phyloP scores from a whole-genome alignment of 257 asterid genomes.

The Solanum piurae region DNA sequence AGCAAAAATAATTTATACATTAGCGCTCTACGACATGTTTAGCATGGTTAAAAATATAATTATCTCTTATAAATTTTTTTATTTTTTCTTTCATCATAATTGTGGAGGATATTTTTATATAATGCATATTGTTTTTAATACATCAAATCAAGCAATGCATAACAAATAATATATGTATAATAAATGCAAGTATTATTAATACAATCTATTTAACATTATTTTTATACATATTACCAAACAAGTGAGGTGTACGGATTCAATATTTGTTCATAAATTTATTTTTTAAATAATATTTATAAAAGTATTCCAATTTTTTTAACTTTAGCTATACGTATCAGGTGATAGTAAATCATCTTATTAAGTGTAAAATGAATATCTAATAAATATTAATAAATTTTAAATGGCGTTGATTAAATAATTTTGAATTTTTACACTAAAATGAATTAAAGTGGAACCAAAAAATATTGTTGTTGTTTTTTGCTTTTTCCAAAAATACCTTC shows the following conservation, averaged over 20 bases:
- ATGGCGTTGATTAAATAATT: neutral
- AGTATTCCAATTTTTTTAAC: too few relatives aligned
- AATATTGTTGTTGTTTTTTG: neutral
- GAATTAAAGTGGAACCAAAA: neutral
- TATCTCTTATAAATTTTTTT: too few relatives aligned
- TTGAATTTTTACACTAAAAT: neutral
- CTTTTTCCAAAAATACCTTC: neutral
- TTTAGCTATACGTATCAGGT: neutral
- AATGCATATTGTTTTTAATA: too few relatives aligned
- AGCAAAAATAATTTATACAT: too few relatives aligned
- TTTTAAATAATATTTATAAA: too few relatives aligned
- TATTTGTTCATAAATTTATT: neutral
- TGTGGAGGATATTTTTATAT: neutral
- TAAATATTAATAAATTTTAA: too few relatives aligned
- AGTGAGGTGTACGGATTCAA: neutral
- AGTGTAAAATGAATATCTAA: neutral
- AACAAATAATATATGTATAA: too few relatives aligned
- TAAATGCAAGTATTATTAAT: neutral
- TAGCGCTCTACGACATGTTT: neutral
- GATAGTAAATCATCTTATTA: neutral
- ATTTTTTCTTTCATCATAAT: too few relatives aligned
- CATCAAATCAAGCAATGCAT: neutral
- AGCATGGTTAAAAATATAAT: neutral
- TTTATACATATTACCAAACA: too few relatives aligned
- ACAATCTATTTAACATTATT: neutral